phyloP scores from a whole-genome alignment of 768 basidiomycete genomes.

The Boletus rubescentipes region DNA sequence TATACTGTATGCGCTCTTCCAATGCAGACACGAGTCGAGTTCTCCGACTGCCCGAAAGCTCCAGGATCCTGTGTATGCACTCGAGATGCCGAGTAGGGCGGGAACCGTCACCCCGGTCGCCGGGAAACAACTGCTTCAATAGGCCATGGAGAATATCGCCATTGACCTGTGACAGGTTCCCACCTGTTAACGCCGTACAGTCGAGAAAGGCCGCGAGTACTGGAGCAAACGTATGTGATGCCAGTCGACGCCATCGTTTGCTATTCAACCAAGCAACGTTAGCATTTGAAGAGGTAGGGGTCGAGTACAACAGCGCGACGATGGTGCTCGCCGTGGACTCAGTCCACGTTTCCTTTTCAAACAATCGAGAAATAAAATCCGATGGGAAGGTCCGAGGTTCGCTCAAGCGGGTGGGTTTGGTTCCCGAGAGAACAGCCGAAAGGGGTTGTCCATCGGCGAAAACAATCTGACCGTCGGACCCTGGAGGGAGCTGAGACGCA shows the following conservation, averaged over 20 bases:
- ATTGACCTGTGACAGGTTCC: slow-evolving; percentile 21
- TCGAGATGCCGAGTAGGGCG: slow-evolving; percentile 1
- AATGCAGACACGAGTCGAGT: slow-evolving; percentile 22
- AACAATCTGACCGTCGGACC: slow-evolving; percentile 24
- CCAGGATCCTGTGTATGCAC: slow-evolving; percentile 33
- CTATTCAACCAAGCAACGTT: slow-evolving; percentile 43
- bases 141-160: slow-evolving; percentile 32
- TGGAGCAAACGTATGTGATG: slow-evolving; percentile 32
- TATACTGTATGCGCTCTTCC: slow-evolving; percentile 25
- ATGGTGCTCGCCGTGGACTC: slow-evolving; percentile 44
- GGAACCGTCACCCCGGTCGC: neutral
- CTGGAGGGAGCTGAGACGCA: slow-evolving; percentile 33
- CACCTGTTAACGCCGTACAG: slow-evolving; percentile 18
- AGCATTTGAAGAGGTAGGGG: slow-evolving; percentile 21
- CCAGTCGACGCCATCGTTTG: slow-evolving; percentile 12
- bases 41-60: slow-evolving; percentile 23
- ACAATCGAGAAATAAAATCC: slow-evolving; percentile 36
- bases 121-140: slow-evolving; percentile 25
- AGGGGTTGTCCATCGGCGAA: slow-evolving; percentile 7
- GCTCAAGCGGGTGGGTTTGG: neutral
- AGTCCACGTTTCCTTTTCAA: slow-evolving; percentile 45
- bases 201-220: slow-evolving; percentile 53
- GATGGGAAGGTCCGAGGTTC: slow-evolving; percentile 8
- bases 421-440: slow-evolving; percentile 3
- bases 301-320: slow-evolving; percentile 44